Evolutionary conservation across 768 basidiomycete species (phyloP).

Genomic region (Russula virescens): DNA sequence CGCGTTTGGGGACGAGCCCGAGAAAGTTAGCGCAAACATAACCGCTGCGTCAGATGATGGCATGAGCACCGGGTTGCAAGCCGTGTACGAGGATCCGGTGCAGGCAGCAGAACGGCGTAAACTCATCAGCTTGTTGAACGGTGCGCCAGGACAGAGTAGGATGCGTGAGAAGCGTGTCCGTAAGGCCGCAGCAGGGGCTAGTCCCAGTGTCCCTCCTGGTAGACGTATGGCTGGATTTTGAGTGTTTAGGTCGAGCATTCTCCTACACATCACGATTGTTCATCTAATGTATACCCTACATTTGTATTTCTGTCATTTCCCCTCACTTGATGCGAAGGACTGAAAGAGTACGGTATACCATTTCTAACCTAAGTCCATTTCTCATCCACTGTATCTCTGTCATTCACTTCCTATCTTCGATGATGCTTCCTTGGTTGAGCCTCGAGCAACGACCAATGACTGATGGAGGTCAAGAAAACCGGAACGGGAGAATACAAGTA

Average conservation of each 20-base stretch:
- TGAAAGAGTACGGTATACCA: too few species aligned
- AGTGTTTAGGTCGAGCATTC: not conserved
- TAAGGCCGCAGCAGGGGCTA: not conserved
- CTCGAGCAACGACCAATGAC: too few species aligned
- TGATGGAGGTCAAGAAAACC: too few species aligned
- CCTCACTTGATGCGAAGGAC: not conserved
- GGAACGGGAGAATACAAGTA: too few species aligned
- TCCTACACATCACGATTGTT: not conserved
- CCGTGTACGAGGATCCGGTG: conserved; percentile 23
- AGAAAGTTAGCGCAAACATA: conserved; percentile 1
- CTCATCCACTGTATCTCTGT: too few species aligned
- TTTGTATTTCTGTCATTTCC: not conserved
- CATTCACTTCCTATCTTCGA: too few species aligned
- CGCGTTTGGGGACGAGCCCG: conserved; percentile 19
- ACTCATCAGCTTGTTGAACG: conserved; percentile 21
- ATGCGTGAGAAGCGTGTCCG: conserved; percentile 3
- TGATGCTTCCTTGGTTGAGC: too few species aligned
- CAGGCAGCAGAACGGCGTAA: conserved; percentile 22
- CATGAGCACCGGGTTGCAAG: conserved; percentile 18
- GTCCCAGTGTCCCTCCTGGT: not conserved
- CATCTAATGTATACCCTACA: not conserved
- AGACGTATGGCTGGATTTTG: conserved; percentile 18
- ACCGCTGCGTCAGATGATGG: not conserved
- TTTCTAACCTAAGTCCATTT: too few species aligned
- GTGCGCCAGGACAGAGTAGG: conserved; percentile 17